A percentile compares a stretch with the other conserved stretches of the same genome.
These are phyloP conservation scores for Calycina herbarum DNA, from an alignment of 2,329 filamentous ascomycete species.

Conservation along the genomic window DNA sequence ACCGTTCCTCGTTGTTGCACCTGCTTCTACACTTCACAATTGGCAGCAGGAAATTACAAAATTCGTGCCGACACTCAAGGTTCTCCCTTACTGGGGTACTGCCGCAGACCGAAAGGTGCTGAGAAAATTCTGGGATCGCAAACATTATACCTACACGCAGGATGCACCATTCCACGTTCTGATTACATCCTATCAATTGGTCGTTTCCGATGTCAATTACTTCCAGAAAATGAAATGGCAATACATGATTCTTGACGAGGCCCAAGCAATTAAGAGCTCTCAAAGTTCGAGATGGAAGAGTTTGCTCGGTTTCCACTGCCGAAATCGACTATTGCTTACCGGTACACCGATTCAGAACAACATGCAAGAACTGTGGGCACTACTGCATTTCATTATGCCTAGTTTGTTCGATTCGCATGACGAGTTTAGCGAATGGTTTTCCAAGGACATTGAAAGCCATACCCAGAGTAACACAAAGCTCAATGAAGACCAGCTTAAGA, in stretches of 20 bases:
- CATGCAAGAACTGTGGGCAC: slow-evolving; percentile 98
- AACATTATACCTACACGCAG: slow-evolving; percentile 91
- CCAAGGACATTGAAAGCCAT: slow-evolving; percentile 95
- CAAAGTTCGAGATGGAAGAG: slow-evolving; percentile 97
- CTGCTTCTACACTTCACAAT: slow-evolving; percentile 94
- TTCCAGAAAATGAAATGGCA: slow-evolving; percentile 99
- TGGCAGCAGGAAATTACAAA: slow-evolving; percentile 98
- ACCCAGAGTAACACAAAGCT: slow-evolving; percentile 99
- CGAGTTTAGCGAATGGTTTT: slow-evolving; percentile 93
- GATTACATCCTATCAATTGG: slow-evolving; percentile 94
- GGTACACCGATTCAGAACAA: slow-evolving; percentile 99
- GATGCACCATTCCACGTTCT: slow-evolving; percentile 95
- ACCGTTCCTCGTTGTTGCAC: slow-evolving; percentile 93
- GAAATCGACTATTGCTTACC: slow-evolving; percentile 88
- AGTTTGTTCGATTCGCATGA: slow-evolving; percentile 93
- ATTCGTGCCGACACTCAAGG: slow-evolving; percentile 93
- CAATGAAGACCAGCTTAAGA: slow-evolving; percentile 95
- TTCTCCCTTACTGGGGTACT: slow-evolving; percentile 95
- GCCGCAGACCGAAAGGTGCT: slow-evolving; percentile 92
- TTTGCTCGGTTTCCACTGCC: slow-evolving; percentile 88
- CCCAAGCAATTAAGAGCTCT: slow-evolving; percentile 98
- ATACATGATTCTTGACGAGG: slow-evolving; percentile 99
- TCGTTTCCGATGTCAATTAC: slow-evolving; percentile 93
- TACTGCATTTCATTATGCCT: slow-evolving; percentile 99
- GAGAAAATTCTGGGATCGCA: slow-evolving; percentile 98